Percentiles rank a stretch among this genome's conserved stretches.
Evolutionary conservation across 805 yeast genomes (phyloP).

Genomic region (Yamadazyma takamatsuzukensis): DNA sequence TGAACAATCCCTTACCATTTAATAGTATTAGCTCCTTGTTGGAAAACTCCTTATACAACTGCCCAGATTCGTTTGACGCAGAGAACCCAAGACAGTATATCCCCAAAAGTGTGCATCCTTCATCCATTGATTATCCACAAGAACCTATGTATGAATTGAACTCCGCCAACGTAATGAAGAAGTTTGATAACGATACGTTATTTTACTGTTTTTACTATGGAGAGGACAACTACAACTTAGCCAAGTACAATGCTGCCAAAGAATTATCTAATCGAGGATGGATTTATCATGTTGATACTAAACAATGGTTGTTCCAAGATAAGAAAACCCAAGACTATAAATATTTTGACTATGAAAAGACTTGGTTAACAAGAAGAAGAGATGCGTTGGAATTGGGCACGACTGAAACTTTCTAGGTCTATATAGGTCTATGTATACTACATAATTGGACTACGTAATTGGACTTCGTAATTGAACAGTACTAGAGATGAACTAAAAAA

Average conservation of each 20-base stretch:
- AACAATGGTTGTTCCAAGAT: conserved; percentile 79
- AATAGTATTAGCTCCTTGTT: conserved; percentile 54
- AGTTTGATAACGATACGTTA: conserved; percentile 81
- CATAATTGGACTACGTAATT: too few species aligned
- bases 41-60: conserved; percentile 76
- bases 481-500: too few species aligned
- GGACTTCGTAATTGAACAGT: too few species aligned
- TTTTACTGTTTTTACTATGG: conserved; percentile 90
- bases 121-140: conserved; percentile 85
- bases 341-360: conserved; percentile 76
- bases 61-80: conserved; percentile 92
- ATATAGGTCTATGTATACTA: too few species aligned
- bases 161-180: conserved; percentile 57
- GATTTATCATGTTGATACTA: conserved; percentile 66
- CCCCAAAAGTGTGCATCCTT: conserved; percentile 83
- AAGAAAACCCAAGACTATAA: conserved; percentile 59
- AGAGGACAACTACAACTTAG: conserved; percentile 31
- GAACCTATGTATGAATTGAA: conserved; percentile 71
- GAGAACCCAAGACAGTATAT: conserved; percentile 76
- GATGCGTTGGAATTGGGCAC: conserved; percentile 15
- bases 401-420: conserved; percentile 5
- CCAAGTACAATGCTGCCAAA: conserved; percentile 60
- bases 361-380: conserved; percentile 47
- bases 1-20: conserved; percentile 51
- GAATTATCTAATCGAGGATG: conserved; percentile 80